These are phyloP conservation scores for Pisolithus thermaeus DNA, from an alignment of 1,284 basidiomycete species.

Conservation along the genomic window DNA sequence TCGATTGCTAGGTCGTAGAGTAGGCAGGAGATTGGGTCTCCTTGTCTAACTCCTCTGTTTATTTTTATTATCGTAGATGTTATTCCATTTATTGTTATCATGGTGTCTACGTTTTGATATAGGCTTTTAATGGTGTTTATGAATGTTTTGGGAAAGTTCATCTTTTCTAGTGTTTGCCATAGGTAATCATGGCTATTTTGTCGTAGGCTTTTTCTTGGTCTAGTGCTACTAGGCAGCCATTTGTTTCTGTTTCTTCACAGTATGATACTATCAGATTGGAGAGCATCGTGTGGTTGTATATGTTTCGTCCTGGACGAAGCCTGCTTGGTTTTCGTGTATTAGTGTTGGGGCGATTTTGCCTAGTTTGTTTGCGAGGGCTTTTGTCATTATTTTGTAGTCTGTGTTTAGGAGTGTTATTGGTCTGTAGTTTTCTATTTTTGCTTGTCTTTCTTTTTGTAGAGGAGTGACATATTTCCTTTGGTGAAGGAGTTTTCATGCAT, in stretches of 20 bases:
- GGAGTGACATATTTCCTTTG: constrained; percentile 7
- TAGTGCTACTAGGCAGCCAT: neutral
- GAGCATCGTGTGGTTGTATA: constrained; percentile 10
- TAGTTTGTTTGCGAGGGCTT: neutral
- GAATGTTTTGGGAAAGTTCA: too few species aligned
- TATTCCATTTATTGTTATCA: constrained; percentile 1
- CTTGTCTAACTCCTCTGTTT: constrained; percentile 1
- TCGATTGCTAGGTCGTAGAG: neutral
- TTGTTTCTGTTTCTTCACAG: constrained; percentile 3
- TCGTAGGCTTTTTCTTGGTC: constrained; percentile 16
- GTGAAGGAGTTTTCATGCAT: neutral
- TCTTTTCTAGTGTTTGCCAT: neutral
- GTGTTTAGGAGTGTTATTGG: constrained; percentile 9
- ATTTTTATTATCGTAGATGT: neutral
- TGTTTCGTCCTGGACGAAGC: neutral
- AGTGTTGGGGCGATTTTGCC: neutral
- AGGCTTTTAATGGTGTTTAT: constrained; percentile 20
- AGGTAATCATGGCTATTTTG: constrained; percentile 12
- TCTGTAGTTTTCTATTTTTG: constrained; percentile 6
- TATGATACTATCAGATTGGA: constrained; percentile 2
- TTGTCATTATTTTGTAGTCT: constrained; percentile 10
- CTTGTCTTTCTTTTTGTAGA: constrained; percentile 8
- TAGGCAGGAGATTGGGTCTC: neutral
- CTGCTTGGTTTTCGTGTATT: constrained; percentile 8
- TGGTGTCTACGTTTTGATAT: neutral